Evolutionary conservation across 129 eudicot species (phyloP), one percentile per base, ranked within the genome.

Genomic region (Helianthus annuus): DNA sequence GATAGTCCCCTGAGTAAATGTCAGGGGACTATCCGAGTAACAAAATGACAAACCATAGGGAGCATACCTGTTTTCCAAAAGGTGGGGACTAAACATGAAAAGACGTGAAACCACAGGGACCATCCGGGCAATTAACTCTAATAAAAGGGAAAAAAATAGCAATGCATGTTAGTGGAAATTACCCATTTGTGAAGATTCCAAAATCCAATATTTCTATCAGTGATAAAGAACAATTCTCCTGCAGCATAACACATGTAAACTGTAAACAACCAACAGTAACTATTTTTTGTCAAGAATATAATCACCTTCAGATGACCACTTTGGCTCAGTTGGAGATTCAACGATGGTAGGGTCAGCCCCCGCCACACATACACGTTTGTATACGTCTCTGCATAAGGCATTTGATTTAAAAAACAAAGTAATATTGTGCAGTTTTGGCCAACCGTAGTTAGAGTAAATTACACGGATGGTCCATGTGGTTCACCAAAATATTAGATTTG

Each of bases 121-220:
- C n/a, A n/a, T n/a, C n/a, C n/a, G n/a, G n/a, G n/a, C n/a, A n/a
- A n/a, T n/a, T n/a, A n/a, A n/a, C n/a, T n/a, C n/a, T n/a, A n/a
- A n/a, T n/a, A n/a, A n/a, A n/a, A n/a, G 22, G 22, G 0, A 19
- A 19, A 19, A 19, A 0, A 19, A 19, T 19, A 19, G 22, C 22
- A 19, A 19, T n/a, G 13, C 19, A 17, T 11, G 39, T 4, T 54
- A 38, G 24, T 11, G 5, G 42, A 65, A 19, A 63, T 34, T 72
- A 82, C 94, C 87, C 90, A 82, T 80, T 71, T 80, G 64, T 82
- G 82, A 44, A 83, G 64, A 75, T 85, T 88, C 90, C 90, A 88
- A 64, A 85, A 88, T 46, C 88, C 90, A 32, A 65, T 73, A 49
- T 74, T 75, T 71, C 86, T 80, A 70, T 88, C 84, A 13, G 84